Evolutionary conservation across 176 grass and related monocot genomes (phyloP).

Genomic region (Oryza rufipogon): DNA sequence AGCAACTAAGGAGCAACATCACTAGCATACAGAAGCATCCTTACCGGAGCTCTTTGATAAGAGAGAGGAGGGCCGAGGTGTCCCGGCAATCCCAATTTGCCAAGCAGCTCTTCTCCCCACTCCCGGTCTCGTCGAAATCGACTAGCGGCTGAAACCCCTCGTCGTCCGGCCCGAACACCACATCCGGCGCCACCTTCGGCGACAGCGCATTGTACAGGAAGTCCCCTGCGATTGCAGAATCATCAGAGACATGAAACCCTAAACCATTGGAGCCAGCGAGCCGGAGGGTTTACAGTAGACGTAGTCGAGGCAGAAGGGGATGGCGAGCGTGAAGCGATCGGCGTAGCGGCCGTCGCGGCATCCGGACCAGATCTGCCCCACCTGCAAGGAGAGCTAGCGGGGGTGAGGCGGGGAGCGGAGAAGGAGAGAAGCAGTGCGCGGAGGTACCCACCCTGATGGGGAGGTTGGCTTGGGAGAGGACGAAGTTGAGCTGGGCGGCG

Average conservation of each 20-base stretch:
- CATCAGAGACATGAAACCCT: conserved; percentile 44
- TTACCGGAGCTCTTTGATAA: conserved; percentile 76
- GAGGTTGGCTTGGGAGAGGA: conserved; percentile 66
- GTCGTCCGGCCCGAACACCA: conserved; percentile 74
- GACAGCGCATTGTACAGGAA: conserved; percentile 80
- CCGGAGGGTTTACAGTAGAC: conserved; percentile 66
- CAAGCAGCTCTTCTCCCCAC: conserved; percentile 63
- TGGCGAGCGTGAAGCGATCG: conserved; percentile 78
- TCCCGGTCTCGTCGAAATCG: conserved; percentile 29
- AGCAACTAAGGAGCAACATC: not conserved
- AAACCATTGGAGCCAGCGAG: conserved; percentile 23
- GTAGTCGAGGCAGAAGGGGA: conserved; percentile 99
- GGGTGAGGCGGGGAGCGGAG: not conserved
- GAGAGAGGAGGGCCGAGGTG: conserved; percentile 50
- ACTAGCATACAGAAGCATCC: not conserved
- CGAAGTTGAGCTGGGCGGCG: conserved; percentile 83
- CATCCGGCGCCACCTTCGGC: conserved; percentile 72
- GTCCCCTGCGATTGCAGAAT: conserved; percentile 68
- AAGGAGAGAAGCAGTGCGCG: not conserved
- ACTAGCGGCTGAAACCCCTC: conserved; percentile 70
- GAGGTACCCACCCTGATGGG: conserved; percentile 61
- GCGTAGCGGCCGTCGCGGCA: conserved; percentile 61
- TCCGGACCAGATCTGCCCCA: conserved; percentile 77
- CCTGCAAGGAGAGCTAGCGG: conserved; percentile 42
- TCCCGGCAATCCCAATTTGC: conserved; percentile 62